A percentile compares a stretch with the other conserved stretches of the same genome.
Conservation (phyloP, 2,329 filamentous ascomycete genomes). For the Penicillium sp. region DNA sequence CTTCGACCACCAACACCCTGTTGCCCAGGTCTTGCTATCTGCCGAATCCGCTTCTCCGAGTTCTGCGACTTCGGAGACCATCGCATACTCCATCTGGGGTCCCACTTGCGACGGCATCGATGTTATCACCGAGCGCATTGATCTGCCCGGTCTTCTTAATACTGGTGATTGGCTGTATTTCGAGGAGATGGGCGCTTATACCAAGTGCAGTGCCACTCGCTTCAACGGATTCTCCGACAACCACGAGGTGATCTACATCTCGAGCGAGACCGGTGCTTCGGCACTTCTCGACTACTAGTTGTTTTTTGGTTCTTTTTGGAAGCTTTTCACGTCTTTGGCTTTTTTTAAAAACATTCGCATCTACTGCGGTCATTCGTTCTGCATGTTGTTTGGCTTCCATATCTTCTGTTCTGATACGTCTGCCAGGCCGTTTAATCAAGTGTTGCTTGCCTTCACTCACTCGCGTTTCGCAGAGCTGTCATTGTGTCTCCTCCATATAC, state of each 20-base stretch:
- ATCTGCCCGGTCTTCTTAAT: slow-evolving; percentile 76
- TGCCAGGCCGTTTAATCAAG: not conserved
- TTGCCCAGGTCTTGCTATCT: slow-evolving; percentile 77
- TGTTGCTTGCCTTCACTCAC: not conserved
- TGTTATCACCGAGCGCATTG: slow-evolving; percentile 82
- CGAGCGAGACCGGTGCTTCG: slow-evolving; percentile 84
- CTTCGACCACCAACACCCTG: slow-evolving; percentile 94
- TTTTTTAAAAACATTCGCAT: slow-evolving; percentile 10
- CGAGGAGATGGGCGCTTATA: slow-evolving; percentile 98
- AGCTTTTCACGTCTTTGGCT: not conserved
- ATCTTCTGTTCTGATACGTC: not conserved
- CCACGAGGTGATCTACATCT: slow-evolving; percentile 93
- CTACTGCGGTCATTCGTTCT: slow-evolving; percentile 5
- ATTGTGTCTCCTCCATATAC: not conserved
- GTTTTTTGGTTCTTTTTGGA: not conserved
- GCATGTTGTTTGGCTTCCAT: slow-evolving; percentile 5
- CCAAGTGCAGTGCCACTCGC: slow-evolving; percentile 93
- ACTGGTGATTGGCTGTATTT: slow-evolving; percentile 99
- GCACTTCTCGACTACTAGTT: slow-evolving; percentile 65
- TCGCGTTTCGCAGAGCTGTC: not conserved
- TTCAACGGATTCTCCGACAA: slow-evolving; percentile 97
- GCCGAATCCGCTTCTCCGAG: slow-evolving; percentile 60
- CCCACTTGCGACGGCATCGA: slow-evolving; percentile 98
- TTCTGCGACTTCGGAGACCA: slow-evolving; percentile 49
- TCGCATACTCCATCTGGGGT: slow-evolving; percentile 96